Conservation (phyloP, 202 grass and related monocot species). For the Hordeum pubiflorum region DNA sequence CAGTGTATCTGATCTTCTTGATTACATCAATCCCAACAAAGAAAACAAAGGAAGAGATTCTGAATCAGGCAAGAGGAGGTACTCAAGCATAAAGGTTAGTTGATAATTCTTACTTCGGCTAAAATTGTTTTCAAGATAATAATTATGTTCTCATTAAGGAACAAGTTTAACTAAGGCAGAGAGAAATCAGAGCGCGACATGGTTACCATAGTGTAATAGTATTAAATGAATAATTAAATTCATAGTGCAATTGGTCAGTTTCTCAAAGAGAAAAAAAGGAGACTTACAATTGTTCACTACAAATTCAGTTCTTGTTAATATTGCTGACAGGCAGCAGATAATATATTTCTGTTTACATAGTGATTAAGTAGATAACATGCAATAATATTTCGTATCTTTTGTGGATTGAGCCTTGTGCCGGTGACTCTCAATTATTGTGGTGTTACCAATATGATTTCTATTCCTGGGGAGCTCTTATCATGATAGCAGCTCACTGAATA, state of each 20-base stretch:
- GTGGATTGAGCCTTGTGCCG: background rate
- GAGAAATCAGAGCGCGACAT: background rate
- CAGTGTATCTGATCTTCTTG: slow-evolving; percentile 99
- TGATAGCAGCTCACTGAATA: background rate
- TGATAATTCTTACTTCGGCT: slow-evolving; percentile 14
- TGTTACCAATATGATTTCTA: background rate
- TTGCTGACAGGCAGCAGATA: background rate
- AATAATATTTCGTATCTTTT: background rate
- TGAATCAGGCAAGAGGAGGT: slow-evolving; percentile 75
- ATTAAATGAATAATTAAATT: slow-evolving; percentile 15
- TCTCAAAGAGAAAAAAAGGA: background rate
- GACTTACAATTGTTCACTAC: background rate
- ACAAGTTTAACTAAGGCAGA: background rate
- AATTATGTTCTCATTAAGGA: background rate
- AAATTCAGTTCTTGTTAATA: background rate
- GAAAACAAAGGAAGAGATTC: slow-evolving; percentile 77
- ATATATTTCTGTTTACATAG: background rate
- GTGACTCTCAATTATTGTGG: background rate
- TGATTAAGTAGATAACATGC: background rate
- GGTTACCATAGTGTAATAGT: slow-evolving; percentile 14
- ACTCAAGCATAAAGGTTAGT: slow-evolving; percentile 84
- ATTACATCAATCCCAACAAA: slow-evolving; percentile 93
- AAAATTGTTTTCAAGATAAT: slow-evolving; percentile 17
- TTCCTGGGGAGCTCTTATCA: background rate
- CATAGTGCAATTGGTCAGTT: background rate